Percentiles rank a stretch among this genome's conserved stretches.
These are phyloP conservation scores for Hypoxylon sp. DNA, from an alignment of 2,329 filamentous ascomycete species.

Conservation along the genomic window DNA sequence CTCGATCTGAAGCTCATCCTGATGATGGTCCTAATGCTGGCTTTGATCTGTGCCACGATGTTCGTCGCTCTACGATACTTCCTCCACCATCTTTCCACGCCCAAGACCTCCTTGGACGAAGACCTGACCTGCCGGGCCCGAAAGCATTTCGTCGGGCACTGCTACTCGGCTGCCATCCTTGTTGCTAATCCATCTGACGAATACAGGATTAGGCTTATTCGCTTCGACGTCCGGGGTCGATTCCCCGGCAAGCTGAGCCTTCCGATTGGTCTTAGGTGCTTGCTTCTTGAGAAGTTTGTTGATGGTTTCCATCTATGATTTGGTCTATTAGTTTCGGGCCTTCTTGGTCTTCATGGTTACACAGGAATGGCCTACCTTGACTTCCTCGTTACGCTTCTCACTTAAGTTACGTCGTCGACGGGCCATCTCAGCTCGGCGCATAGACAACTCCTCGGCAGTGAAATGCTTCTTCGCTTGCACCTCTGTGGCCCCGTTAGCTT, in stretches of 20 bases:
- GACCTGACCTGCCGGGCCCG: conserved; percentile 72
- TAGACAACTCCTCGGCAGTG: conserved; percentile 73
- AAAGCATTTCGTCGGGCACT: conserved; percentile 78
- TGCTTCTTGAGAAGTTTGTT: conserved; percentile 91
- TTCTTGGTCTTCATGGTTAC: background rate
- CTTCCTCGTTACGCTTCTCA: conserved; percentile 75
- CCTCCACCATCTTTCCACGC: conserved; percentile 68
- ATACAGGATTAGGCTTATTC: conserved; percentile 70
- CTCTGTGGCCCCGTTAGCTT: conserved; percentile 60
- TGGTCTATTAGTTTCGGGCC: conserved; percentile 20
- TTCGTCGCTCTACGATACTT: conserved; percentile 62
- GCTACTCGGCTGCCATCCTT: conserved; percentile 74
- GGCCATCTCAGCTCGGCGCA: conserved; percentile 75
- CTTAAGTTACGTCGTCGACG: conserved; percentile 73
- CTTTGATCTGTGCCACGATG: background rate
- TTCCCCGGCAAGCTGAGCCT: conserved; percentile 63
- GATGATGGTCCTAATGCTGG: background rate
- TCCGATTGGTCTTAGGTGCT: conserved; percentile 79
- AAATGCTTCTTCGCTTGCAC: conserved; percentile 75
- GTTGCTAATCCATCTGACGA: conserved; percentile 80
- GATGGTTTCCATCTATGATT: conserved; percentile 84
- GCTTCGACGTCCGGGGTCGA: conserved; percentile 64
- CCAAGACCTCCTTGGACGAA: conserved; percentile 62
- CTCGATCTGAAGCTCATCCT: background rate
- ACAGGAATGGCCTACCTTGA: conserved; percentile 64